phyloP scores from a whole-genome alignment of 306 rosid species.

The Trifolium dubium region DNA sequence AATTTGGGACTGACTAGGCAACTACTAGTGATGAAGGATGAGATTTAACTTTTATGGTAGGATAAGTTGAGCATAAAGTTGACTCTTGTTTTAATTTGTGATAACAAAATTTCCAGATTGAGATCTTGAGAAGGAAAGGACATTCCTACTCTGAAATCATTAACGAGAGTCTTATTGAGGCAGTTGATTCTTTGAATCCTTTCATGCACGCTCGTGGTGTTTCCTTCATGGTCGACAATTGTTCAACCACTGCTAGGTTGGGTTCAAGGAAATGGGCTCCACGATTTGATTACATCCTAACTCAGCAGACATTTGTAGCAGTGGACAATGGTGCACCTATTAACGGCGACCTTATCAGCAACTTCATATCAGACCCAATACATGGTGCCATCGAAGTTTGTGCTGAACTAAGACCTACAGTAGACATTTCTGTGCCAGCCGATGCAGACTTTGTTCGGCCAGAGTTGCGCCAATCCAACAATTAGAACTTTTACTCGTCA shows the following conservation, averaged over 20 bases:
- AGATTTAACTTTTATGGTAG: not conserved
- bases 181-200: conserved; percentile 94
- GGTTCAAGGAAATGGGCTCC: conserved; percentile 99
- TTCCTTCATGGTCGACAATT: conserved; percentile 96
- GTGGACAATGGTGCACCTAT: conserved; percentile 69
- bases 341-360: conserved; percentile 85
- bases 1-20: conserved; percentile 16
- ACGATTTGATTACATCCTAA: conserved; percentile 80
- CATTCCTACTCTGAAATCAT: conserved; percentile 96
- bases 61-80: not conserved
- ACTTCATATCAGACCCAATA: conserved; percentile 88
- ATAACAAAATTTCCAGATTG: conserved; percentile 63
- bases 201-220: conserved; percentile 99
- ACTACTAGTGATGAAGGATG: not conserved
- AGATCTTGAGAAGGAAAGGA: conserved; percentile 90
- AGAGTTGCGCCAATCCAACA: conserved; percentile 76
- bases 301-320: conserved; percentile 93
- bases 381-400: conserved; percentile 92
- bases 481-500: conserved; percentile 43
- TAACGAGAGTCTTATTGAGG: conserved; percentile 91
- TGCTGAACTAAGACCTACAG: conserved; percentile 86
- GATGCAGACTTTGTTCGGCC: conserved; percentile 98
- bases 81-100: not conserved
- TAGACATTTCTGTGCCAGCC: conserved; percentile 83
- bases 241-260: conserved; percentile 97